Evolutionary conservation across 352 stramenopile species (phyloP), one percentile per base, ranked within the genome.

Genomic region (Phytophthora brassicae): DNA sequence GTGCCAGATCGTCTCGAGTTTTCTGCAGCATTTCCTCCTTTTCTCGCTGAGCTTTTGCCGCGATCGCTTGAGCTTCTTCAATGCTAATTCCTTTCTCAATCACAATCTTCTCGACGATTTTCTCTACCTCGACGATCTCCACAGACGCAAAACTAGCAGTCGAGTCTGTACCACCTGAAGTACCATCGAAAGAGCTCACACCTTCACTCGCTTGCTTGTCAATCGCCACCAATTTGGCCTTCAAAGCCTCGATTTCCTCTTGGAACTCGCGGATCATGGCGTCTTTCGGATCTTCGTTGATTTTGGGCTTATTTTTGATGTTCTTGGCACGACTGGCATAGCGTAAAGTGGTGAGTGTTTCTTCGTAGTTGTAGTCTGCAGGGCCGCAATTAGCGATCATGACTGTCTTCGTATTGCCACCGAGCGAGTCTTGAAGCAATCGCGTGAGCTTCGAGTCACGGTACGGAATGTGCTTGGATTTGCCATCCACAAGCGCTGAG

Each of bases 321-420:
- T 99, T 99, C 84, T 99, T 99, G 26, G 97, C 97, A 20, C 97
- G 92, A 69, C 96, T 98, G 8, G 96, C 96, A 74, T 99, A 99
- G 17, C 93, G 82, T 17, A 99, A 68, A 9, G 95, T 98, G 9
- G 89, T 97, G 6, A 98, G 67, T 6, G 87, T 98, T 74, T 94
- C 84, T 41, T 99, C 96, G 68, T 98, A 98, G 69, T 99, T 99
- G 78, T 98, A 99, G 72, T 98, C 96, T 13, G 97, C 96, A 0
- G 97, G 96, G 4, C 96, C 96, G 54, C 92, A 97, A 78, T 98
- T 99, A 5, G 96, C 96, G 56, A 98, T 97, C 96, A 99, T 99
- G 36, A 98, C 94, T 0, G 97, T 99, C 75, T 98, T 98, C 0
- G 96, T 98, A 66, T 99, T 99, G 23, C 97, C 97, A 54, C 96